Evolutionary conservation across 768 basidiomycete genomes (phyloP).

Genomic region (Suillus alpinus): DNA sequence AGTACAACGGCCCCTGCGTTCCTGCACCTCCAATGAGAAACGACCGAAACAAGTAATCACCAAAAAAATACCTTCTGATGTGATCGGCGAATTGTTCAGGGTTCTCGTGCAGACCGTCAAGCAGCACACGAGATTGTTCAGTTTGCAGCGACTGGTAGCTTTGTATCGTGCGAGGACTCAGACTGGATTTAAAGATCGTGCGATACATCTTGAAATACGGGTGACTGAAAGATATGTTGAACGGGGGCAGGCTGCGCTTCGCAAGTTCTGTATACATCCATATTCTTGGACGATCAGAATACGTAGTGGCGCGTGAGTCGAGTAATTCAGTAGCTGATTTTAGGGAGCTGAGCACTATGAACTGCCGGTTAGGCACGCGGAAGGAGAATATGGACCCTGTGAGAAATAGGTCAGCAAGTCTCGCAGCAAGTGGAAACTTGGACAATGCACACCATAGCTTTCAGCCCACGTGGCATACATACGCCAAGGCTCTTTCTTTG

Average conservation of each 20-base stretch:
- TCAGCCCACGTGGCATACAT: not conserved
- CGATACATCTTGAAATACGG: conserved; percentile 1
- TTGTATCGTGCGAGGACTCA: not conserved
- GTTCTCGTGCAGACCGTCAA: not conserved
- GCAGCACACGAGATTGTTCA: not conserved
- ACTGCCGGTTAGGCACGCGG: not conserved
- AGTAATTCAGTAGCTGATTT: not conserved
- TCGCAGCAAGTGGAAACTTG: not conserved
- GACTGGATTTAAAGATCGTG: not conserved
- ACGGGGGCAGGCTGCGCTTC: not conserved
- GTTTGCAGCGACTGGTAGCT: not conserved
- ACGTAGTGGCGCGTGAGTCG: not conserved
- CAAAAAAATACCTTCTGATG: not conserved
- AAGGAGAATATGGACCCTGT: not conserved
- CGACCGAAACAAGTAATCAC: not conserved
- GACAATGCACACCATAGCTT: not conserved
- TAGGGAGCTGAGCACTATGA: not conserved
- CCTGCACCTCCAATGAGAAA: not conserved
- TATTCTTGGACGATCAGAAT: not conserved
- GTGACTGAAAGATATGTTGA: not conserved
- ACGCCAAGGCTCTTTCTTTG: not conserved
- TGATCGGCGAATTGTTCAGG: not conserved
- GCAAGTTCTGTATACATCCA: not conserved
- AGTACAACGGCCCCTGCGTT: not conserved
- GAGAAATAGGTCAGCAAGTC: not conserved